These are phyloP conservation scores for Pseudogymnoascus sp. DNA, from an alignment of 2,329 filamentous ascomycete genomes.

Conservation along the genomic window DNA sequence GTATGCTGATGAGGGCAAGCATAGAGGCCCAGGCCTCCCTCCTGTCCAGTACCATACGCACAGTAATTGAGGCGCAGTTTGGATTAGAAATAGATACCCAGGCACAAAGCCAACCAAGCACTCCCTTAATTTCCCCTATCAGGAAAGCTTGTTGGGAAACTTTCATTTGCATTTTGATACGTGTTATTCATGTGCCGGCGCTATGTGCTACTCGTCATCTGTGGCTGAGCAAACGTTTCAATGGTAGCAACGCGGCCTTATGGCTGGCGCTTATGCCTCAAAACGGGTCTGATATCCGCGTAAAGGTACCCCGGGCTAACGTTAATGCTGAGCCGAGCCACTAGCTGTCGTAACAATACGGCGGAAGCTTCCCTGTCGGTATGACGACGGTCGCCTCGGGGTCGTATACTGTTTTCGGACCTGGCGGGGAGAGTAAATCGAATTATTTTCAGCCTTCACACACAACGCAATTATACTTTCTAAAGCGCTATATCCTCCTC, in stretches of 20 bases:
- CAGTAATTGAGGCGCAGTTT: slow-evolving; percentile 1
- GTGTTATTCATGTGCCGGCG: not conserved
- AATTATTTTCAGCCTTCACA: slow-evolving; percentile 8
- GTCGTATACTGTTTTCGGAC: slow-evolving; percentile 7
- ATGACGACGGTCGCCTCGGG: not conserved
- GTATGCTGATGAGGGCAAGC: not conserved
- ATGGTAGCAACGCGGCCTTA: not conserved
- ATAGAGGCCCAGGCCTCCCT: not conserved
- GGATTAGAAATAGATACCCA: slow-evolving; percentile 8
- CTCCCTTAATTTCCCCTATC: slow-evolving; percentile 2
- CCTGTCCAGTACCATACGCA: not conserved
- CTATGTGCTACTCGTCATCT: slow-evolving; percentile 1
- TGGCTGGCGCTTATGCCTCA: slow-evolving; percentile 2
- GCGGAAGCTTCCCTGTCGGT: not conserved
- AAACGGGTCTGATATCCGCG: not conserved
- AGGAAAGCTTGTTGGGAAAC: not conserved
- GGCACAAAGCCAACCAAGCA: slow-evolving; percentile 4
- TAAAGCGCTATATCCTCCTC: not conserved
- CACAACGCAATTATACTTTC: not conserved
- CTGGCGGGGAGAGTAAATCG: not conserved
- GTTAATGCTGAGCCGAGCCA: slow-evolving; percentile 1
- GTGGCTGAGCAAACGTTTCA: slow-evolving; percentile 3
- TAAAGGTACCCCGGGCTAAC: not conserved
- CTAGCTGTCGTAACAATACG: not conserved
- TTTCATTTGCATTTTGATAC: not conserved